Evolutionary conservation across 805 yeast species (phyloP), one percentile per base, ranked within the genome.

Genomic region (Ogataea parapolymorpha): DNA sequence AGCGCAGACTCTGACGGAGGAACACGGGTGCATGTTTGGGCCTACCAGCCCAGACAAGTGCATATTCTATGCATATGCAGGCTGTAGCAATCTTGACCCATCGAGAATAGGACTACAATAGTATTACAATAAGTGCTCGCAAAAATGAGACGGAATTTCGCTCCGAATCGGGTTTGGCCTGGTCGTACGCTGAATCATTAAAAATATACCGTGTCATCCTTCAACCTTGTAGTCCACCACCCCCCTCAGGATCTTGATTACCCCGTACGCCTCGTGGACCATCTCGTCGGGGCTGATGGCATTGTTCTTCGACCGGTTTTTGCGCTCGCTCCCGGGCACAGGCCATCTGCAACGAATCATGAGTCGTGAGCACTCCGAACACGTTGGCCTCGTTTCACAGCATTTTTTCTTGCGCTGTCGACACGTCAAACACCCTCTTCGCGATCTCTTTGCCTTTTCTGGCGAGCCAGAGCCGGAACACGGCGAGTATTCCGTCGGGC

Each of bases 361-460:
- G 18, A 85, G 67, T 38, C 93, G 64, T n/a, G 61, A 48, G 59
- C 95, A 85, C 51, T 85, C 89, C 1, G 67, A 57, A 54, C 95
- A 85, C 18, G 59, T 59, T 4, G 95, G 95, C 40, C 71, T 71
- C 1, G 71, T 65, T 56, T 85, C 93, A 54, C 86, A 83, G 50
- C 95, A 85, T 41, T 89, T 71, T 57, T 84, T 85, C 68, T 85
- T 85, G 18, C 95, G 63, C 44, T 75, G 77, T 32, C 93, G 73
- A 51, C 95, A 85, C 1, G 95, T 83, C 31, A 82, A 65, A 58
- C 95, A 85, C 0, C 95, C 95, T 70, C 72, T 69, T 53, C 86
- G 69, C 13, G 84, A 78, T 42, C 87, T 65, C 51, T 68, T 75
- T n/a, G 68, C 50, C 46, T 65, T 70, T 12, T 40, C 48, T 2